Percentiles rank a stretch among this genome's conserved stretches.
These are phyloP conservation scores for Glaciozyma martinii DNA, from an alignment of 768 basidiomycete species.

Conservation along the genomic window DNA sequence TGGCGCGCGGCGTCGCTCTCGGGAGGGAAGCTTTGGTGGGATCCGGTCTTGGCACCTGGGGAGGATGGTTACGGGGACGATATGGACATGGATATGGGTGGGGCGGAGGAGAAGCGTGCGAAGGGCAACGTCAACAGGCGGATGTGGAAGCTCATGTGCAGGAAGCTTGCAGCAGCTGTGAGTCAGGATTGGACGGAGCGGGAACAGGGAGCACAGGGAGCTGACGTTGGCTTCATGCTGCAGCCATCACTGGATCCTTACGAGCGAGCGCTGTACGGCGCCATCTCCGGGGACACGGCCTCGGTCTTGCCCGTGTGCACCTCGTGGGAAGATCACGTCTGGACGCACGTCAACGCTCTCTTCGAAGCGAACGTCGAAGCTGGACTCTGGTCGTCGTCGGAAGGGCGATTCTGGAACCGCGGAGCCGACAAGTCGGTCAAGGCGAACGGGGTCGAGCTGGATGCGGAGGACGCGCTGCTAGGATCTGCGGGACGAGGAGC, in stretches of 20 bases:
- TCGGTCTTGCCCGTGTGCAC: constrained; percentile 61
- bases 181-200: constrained; percentile 33
- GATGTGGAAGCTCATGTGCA: constrained; percentile 82
- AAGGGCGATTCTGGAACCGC: constrained; percentile 20
- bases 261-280: constrained; percentile 81
- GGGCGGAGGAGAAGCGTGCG: constrained; percentile 41
- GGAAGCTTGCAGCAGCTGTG: constrained; percentile 67
- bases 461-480: constrained; percentile 24
- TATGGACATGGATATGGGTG: constrained; percentile 49
- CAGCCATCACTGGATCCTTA: constrained; percentile 55
- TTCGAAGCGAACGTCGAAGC: constrained; percentile 70
- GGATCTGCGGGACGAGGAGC: neutral
- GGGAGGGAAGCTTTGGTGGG: constrained; percentile 68
- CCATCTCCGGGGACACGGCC: constrained; percentile 61
- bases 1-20: constrained; percentile 87
- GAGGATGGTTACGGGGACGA: constrained; percentile 37
- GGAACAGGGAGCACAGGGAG: neutral
- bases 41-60: constrained; percentile 52
- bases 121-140: constrained; percentile 64
- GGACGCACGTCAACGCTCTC: constrained; percentile 74
- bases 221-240: neutral
- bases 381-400: constrained; percentile 45
- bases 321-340: constrained; percentile 92
- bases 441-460: constrained; percentile 1
- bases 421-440: constrained; percentile 9